phyloP scores from a whole-genome alignment of 2,329 filamentous ascomycete genomes.

The Phaeosphaeria sp. region DNA sequence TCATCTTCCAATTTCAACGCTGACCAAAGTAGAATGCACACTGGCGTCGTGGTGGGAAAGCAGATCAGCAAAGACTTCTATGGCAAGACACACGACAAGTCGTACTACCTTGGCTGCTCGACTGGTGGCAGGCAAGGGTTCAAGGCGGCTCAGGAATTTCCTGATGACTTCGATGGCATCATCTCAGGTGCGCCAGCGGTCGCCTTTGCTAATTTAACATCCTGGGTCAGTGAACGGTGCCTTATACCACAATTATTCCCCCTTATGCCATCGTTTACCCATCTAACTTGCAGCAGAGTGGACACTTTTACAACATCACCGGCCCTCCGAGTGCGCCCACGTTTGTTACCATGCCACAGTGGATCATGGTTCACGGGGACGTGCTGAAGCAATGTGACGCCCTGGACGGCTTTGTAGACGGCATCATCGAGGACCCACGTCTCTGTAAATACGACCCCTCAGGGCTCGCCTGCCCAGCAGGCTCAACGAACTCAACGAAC shows the following conservation, averaged over 20 bases:
- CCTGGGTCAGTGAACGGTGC: too few species aligned
- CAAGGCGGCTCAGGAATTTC: slow-evolving; percentile 41
- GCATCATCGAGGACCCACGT: slow-evolving; percentile 55
- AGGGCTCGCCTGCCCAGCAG: slow-evolving; percentile 43
- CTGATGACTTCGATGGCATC: slow-evolving; percentile 48
- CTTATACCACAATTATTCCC: too few species aligned
- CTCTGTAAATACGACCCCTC: slow-evolving; percentile 54
- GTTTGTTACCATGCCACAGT: slow-evolving; percentile 50
- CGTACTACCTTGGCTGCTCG: slow-evolving; percentile 47
- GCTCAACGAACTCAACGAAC: slow-evolving; percentile 39
- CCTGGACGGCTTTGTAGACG: slow-evolving; percentile 57
- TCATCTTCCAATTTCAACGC: background rate
- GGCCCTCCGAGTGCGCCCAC: slow-evolving; percentile 37
- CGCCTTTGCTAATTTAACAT: slow-evolving; percentile 42
- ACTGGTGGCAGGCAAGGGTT: slow-evolving; percentile 48
- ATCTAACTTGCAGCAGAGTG: too few species aligned
- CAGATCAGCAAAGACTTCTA: slow-evolving; percentile 51
- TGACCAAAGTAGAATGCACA: slow-evolving; percentile 35
- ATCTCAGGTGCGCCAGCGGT: slow-evolving; percentile 44
- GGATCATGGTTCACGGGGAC: slow-evolving; percentile 50
- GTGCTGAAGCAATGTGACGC: slow-evolving; percentile 58
- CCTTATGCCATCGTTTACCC: too few species aligned
- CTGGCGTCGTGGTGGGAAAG: slow-evolving; percentile 47
- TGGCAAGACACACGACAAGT: slow-evolving; percentile 48
- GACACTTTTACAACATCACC: slow-evolving; percentile 36